Evolutionary conservation across 2,329 filamentous ascomycete species (phyloP).

Genomic region (Fusarium sp.): DNA sequence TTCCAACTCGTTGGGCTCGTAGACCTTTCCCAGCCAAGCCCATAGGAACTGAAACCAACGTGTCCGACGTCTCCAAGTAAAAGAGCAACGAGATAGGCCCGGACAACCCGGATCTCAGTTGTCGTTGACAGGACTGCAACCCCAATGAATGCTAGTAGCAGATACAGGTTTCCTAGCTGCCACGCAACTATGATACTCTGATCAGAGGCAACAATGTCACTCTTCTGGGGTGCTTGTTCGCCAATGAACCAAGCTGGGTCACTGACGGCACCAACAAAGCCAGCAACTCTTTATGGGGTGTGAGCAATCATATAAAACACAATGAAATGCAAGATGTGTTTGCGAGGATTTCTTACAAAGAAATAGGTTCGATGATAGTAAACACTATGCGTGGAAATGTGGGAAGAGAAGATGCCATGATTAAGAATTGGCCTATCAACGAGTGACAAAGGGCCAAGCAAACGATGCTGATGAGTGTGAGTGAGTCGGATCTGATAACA

Average conservation of each 20-base stretch:
- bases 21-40: slow-evolving; percentile 66
- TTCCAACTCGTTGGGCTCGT: slow-evolving; percentile 71
- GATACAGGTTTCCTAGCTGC: slow-evolving; percentile 77
- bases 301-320: slow-evolving; percentile 9
- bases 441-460: slow-evolving; percentile 1
- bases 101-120: slow-evolving; percentile 72
- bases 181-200: slow-evolving; percentile 68
- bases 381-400: slow-evolving; percentile 73
- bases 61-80: slow-evolving; percentile 76
- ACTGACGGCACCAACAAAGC: slow-evolving; percentile 66
- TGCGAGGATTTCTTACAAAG: slow-evolving; percentile 63
- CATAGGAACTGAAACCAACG: slow-evolving; percentile 68
- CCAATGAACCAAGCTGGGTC: slow-evolving; percentile 71
- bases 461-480: slow-evolving; percentile 9
- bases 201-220: slow-evolving; percentile 52
- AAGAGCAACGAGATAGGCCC: slow-evolving; percentile 73
- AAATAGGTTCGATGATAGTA: slow-evolving; percentile 74
- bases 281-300: slow-evolving; percentile 62
- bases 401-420: slow-evolving; percentile 72
- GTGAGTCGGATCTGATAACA: slow-evolving; percentile 15
- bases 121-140: slow-evolving; percentile 72
- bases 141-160: slow-evolving; percentile 72
- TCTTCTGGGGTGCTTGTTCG: slow-evolving; percentile 64
- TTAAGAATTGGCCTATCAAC: slow-evolving; percentile 7
- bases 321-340: neutral